Conservation (phyloP, 352 stramenopile species). For the Phytophthora chlamydospora region DNA sequence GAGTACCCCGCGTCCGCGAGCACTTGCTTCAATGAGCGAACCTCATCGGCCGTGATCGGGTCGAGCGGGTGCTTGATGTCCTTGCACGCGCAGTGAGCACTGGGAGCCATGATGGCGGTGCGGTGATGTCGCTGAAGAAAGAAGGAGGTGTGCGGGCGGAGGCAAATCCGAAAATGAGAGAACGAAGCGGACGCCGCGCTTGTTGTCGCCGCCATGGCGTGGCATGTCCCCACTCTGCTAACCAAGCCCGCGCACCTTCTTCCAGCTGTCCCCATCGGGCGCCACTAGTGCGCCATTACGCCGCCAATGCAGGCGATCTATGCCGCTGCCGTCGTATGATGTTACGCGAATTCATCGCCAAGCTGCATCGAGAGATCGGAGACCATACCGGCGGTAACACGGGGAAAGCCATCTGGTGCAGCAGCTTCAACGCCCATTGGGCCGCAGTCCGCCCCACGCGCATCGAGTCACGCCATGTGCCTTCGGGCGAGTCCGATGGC, state of each 20-base stretch:
- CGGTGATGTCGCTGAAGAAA: slow-evolving; percentile 1
- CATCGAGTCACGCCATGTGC: slow-evolving; percentile 1
- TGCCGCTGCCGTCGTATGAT: slow-evolving; percentile 19
- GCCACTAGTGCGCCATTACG: slow-evolving; percentile 2
- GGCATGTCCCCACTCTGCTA: background rate
- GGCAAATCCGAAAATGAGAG: slow-evolving; percentile 38
- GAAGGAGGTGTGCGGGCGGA: slow-evolving; percentile 6
- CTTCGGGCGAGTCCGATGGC: background rate
- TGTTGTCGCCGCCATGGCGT: background rate
- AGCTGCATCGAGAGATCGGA: slow-evolving; percentile 18
- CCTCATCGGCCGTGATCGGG: slow-evolving; percentile 49
- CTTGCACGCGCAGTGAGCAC: slow-evolving; percentile 26
- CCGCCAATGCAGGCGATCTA: slow-evolving; percentile 9
- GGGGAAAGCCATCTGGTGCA: slow-evolving; percentile 12
- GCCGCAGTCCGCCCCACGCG: slow-evolving; percentile 5
- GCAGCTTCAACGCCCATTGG: slow-evolving; percentile 24
- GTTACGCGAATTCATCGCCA: slow-evolving; percentile 24
- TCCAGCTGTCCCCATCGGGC: slow-evolving; percentile 8
- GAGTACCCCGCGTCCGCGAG: slow-evolving; percentile 44
- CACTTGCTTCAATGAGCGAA: slow-evolving; percentile 51
- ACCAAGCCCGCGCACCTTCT: background rate
- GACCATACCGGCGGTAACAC: slow-evolving; percentile 18
- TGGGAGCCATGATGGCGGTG: slow-evolving; percentile 28
- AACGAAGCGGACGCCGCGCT: background rate
- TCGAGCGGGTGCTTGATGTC: slow-evolving; percentile 49